phyloP scores from a whole-genome alignment of 2,329 filamentous ascomycete genomes.

The Chaetomium globosum region DNA sequence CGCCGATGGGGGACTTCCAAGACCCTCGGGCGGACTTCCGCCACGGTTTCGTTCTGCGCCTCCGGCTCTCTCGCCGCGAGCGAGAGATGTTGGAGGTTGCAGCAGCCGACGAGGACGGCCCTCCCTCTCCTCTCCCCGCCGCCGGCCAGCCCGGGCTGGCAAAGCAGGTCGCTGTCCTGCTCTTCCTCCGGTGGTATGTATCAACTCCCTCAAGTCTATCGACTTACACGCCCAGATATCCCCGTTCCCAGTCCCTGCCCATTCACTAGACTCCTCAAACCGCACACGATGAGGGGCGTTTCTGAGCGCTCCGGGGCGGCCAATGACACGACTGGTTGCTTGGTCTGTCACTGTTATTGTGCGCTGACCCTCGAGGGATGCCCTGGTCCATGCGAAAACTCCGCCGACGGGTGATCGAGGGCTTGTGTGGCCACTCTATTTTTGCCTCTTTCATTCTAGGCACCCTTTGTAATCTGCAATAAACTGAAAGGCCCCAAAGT shows the following conservation, averaged over 20 bases:
- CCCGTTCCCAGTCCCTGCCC: background rate
- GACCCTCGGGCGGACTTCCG: background rate
- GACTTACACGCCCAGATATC: background rate
- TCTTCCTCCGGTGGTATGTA: slow-evolving; percentile 10
- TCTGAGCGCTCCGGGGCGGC: background rate
- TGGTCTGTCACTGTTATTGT: background rate
- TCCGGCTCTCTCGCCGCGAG: slow-evolving; percentile 2
- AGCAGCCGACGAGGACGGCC: background rate
- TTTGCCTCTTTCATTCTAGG: background rate
- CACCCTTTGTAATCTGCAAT: background rate
- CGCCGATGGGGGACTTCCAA: background rate
- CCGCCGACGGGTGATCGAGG: background rate
- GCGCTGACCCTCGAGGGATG: background rate
- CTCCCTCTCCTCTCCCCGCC: background rate
- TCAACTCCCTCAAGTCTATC: background rate
- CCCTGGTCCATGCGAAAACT: background rate
- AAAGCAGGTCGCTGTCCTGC: background rate
- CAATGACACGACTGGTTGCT: background rate
- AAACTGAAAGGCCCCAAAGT: background rate
- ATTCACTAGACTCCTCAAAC: background rate
- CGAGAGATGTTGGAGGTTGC: slow-evolving; percentile 5
- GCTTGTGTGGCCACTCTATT: no score
- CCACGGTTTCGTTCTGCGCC: background rate
- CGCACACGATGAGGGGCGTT: background rate
- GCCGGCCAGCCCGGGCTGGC: background rate